Evolutionary conservation across 768 basidiomycete genomes (phyloP), one percentile per base, ranked within the genome.

Genomic region (Boletus vinaceobasis): DNA sequence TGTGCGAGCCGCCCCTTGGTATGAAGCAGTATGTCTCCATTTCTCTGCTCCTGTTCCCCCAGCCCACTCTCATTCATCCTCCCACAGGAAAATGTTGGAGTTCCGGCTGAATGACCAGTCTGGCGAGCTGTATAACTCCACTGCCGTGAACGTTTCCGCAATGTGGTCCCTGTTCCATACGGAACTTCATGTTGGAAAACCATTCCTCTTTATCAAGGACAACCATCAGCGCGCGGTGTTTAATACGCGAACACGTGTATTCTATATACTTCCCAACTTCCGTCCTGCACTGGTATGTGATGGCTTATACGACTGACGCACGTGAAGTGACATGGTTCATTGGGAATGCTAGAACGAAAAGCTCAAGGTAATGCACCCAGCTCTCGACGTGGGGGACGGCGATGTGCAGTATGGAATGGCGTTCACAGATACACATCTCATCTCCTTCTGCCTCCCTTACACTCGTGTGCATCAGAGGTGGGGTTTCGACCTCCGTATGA

Each of bases 281-380:
- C 4, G 1, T 2, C 1, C 21, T 27, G 55, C 35, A 17, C n/a
- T 33, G 44, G 43, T 38, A 37, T 10, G 53, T 43, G 17, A 1
- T 27, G 15, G 8, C 5, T 32, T 33, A n/a, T 36, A n/a, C 23
- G 79, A 38, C 9, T 3, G 23, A 42, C 8, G 13, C 36, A 15
- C 6, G 7, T 21, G 1, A 5, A 47, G 32, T 47, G n/a, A 45
- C 27, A 7, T 17, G 10, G 13, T 49, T 27, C 21, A 10, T 17
- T 38, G 19, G 15, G 19, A 14, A 23, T 6, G n/a, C 21, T 39
- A 53, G 52, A 13, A 11, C 11, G 29, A 17, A 23, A 39, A 31
- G 7, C 31, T 7, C 15, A 0, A 1, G 9, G 4, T 15, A 6
- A 6, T 23, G 3, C 0, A 1, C 5, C 17, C 3, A 13, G 4